Evolutionary conservation across 495 filamentous ascomycete species (phyloP).

Genomic region (Entonaema liquescens): DNA sequence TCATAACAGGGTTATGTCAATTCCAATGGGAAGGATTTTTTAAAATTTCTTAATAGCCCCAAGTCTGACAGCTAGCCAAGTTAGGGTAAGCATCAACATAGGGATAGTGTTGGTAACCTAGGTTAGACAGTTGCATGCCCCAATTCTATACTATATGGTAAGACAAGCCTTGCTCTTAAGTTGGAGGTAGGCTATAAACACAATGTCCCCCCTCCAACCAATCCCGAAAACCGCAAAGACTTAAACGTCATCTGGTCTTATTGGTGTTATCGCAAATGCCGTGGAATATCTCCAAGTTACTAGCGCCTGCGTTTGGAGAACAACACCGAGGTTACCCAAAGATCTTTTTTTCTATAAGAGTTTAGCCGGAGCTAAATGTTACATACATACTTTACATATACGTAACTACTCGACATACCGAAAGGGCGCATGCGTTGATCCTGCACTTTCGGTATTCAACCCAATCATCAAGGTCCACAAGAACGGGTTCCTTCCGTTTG

Average conservation of each 20-base stretch:
- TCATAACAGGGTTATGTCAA: constrained; percentile 1
- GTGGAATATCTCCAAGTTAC: not conserved
- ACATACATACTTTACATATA: too few species aligned
- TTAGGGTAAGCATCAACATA: not conserved
- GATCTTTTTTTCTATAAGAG: constrained; percentile 17
- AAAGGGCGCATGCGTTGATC: constrained; percentile 3
- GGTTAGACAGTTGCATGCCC: not conserved
- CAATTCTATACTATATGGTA: not conserved
- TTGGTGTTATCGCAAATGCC: constrained; percentile 7
- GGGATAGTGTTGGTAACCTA: not conserved
- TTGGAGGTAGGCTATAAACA: not conserved
- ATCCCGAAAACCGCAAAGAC: constrained; percentile 5
- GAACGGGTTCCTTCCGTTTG: constrained; percentile 4
- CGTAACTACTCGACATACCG: not conserved
- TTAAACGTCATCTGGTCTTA: not conserved
- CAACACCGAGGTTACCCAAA: constrained; percentile 3
- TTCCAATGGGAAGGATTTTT: constrained; percentile 27
- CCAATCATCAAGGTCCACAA: constrained; percentile 10
- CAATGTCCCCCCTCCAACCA: not conserved
- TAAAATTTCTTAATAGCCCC: not conserved
- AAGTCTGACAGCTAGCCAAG: not conserved
- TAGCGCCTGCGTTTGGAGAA: constrained; percentile 6
- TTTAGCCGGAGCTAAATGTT: constrained; percentile 34
- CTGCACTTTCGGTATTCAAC: constrained; percentile 2
- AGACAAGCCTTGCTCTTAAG: not conserved